Evolutionary conservation across 2,329 filamentous ascomycete species (phyloP).

Genomic region (Fusarium bactridioides): DNA sequence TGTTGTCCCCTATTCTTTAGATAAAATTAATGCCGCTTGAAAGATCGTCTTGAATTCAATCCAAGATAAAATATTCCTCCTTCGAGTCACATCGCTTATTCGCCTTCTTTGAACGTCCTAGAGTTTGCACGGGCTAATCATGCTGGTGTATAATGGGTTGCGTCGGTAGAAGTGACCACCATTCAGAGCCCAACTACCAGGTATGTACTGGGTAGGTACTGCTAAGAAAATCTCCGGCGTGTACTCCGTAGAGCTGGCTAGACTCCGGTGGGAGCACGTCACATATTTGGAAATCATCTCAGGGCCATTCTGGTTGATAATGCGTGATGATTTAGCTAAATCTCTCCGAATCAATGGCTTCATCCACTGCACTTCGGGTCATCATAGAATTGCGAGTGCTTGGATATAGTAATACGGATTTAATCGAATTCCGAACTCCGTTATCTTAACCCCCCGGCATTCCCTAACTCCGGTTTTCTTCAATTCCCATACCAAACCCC

Average conservation of each 20-base stretch:
- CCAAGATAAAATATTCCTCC: not conserved
- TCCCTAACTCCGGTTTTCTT: slow-evolving; percentile 17
- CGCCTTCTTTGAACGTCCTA: not conserved
- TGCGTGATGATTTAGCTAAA: not conserved
- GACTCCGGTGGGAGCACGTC: not conserved
- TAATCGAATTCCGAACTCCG: slow-evolving; percentile 18
- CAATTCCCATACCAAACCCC: slow-evolving; percentile 1
- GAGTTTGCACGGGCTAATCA: not conserved
- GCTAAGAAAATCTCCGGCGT: not conserved
- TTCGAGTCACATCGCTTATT: not conserved
- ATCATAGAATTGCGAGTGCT: not conserved
- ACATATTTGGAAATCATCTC: not conserved
- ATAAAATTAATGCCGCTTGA: not conserved
- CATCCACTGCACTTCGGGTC: not conserved
- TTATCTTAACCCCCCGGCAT: not conserved
- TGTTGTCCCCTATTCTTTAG: not conserved
- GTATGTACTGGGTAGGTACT: too few species aligned
- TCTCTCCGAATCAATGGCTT: not conserved
- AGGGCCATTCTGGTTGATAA: not conserved
- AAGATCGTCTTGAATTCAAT: not conserved
- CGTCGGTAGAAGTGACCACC: not conserved
- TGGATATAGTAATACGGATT: slow-evolving; percentile 12
- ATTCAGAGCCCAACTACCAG: too few species aligned
- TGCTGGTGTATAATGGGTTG: not conserved
- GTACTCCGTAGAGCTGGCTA: not conserved